These are phyloP conservation scores for Fusarium sulawesiense DNA, from an alignment of 2,329 filamentous ascomycete species.

Conservation along the genomic window DNA sequence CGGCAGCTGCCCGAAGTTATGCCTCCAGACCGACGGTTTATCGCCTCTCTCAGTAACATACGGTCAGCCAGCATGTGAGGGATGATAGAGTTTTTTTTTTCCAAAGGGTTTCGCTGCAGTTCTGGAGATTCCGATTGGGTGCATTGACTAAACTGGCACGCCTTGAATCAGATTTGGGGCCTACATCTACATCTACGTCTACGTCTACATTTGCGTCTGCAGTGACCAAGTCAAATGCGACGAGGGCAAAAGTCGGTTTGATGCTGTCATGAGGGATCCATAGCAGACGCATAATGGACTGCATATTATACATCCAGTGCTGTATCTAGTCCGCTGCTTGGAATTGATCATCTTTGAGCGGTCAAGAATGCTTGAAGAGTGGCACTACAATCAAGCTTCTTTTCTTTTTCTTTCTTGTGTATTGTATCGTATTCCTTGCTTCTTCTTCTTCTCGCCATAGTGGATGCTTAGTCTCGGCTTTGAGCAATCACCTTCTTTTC, in stretches of 20 bases:
- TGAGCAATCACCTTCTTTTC: background rate
- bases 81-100: constrained; percentile 9
- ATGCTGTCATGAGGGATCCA: constrained; percentile 16
- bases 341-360: constrained; percentile 19
- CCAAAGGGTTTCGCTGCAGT: constrained; percentile 1
- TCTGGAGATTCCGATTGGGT: constrained; percentile 18
- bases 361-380: background rate
- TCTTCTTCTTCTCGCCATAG: constrained; percentile 7
- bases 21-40: constrained; percentile 9
- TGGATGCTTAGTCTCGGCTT: background rate
- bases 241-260: constrained; percentile 3
- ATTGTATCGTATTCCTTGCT: constrained; percentile 11
- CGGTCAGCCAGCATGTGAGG: constrained; percentile 23
- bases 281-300: constrained; percentile 11
- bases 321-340: background rate
- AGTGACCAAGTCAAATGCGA: constrained; percentile 5
- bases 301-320: background rate
- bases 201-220: background rate
- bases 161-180: constrained; percentile 15
- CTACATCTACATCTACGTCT: constrained; percentile 17
- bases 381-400: background rate
- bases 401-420: constrained; percentile 1
- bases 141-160: constrained; percentile 28
- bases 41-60: background rate
- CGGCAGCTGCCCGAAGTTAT: constrained; percentile 6